Conservation (phyloP, 2,329 filamentous ascomycete species). For the Parascedosporium putredinis region DNA sequence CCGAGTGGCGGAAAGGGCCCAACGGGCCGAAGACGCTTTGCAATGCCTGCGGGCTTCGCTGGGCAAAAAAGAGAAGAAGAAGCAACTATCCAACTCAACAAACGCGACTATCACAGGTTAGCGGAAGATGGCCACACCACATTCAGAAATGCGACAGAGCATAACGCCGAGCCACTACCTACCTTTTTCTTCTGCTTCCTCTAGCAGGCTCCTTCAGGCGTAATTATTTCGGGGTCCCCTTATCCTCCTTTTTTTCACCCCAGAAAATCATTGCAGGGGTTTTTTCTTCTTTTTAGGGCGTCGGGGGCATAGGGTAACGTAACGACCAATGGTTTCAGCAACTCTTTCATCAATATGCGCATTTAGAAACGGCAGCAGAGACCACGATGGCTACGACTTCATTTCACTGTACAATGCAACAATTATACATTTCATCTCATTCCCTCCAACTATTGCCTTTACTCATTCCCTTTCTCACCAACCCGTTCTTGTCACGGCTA, state of each 20-base stretch:
- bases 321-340: not conserved
- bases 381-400: not conserved
- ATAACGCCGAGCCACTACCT: too few relatives aligned
- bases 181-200: too few relatives aligned
- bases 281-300: too few relatives aligned
- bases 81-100: not conserved
- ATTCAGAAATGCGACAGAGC: too few relatives aligned
- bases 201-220: too few relatives aligned
- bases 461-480: not conserved
- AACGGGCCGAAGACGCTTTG: slow-evolving; percentile 89
- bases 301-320: too few relatives aligned
- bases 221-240: not conserved
- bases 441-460: too few relatives aligned
- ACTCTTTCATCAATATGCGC: not conserved
- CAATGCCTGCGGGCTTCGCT: slow-evolving; percentile 78
- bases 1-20: slow-evolving; percentile 92
- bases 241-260: not conserved
- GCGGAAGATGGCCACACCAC: too few relatives aligned
- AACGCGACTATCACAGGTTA: not conserved
- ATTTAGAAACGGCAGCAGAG: not conserved
- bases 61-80: slow-evolving; percentile 79
- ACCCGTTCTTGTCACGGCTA: not conserved
- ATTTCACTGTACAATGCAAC: not conserved
- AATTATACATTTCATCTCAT: not conserved
- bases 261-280: too few relatives aligned